Conservation (phyloP, 2,329 filamentous ascomycete species). For the Pseudogymnoascus sp. region DNA sequence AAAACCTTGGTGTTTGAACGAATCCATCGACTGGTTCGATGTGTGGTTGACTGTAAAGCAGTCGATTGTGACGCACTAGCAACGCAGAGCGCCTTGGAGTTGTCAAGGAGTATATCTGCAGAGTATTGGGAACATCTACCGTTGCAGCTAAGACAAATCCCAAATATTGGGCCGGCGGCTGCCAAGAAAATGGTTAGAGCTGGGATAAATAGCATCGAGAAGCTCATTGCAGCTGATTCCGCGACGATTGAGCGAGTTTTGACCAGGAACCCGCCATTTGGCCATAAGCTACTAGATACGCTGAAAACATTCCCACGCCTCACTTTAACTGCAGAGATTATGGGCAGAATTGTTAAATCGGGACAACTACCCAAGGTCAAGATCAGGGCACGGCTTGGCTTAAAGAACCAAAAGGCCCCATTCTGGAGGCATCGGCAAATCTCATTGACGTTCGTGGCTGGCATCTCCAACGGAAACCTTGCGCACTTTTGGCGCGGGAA, state of each 20-base stretch:
- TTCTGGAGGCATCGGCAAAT: slow-evolving; percentile 59
- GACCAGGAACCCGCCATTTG: slow-evolving; percentile 77
- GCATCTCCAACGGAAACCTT: slow-evolving; percentile 61
- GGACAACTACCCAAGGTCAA: slow-evolving; percentile 46
- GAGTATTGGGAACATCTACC: slow-evolving; percentile 71
- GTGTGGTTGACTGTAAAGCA: slow-evolving; percentile 66
- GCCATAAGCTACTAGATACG: slow-evolving; percentile 57
- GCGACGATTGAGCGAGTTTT: slow-evolving; percentile 70
- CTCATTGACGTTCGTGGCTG: slow-evolving; percentile 66
- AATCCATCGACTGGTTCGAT: slow-evolving; percentile 62
- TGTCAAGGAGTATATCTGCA: slow-evolving; percentile 70
- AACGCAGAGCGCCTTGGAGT: slow-evolving; percentile 63
- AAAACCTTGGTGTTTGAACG: slow-evolving; percentile 59
- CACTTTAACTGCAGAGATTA: slow-evolving; percentile 34
- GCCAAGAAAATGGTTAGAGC: slow-evolving; percentile 65
- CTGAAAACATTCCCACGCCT: slow-evolving; percentile 63
- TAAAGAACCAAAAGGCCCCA: slow-evolving; percentile 59
- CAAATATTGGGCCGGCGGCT: slow-evolving; percentile 67
- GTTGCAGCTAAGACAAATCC: slow-evolving; percentile 75
- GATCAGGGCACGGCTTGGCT: slow-evolving; percentile 62
- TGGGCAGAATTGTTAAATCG: slow-evolving; percentile 25
- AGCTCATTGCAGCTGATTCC: slow-evolving; percentile 60
- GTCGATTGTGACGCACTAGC: slow-evolving; percentile 56
- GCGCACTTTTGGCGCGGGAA: slow-evolving; percentile 62
- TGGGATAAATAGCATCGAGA: slow-evolving; percentile 64